These are phyloP conservation scores for Apiosordaria backusii DNA, from an alignment of 495 filamentous ascomycete genomes.

Conservation along the genomic window DNA sequence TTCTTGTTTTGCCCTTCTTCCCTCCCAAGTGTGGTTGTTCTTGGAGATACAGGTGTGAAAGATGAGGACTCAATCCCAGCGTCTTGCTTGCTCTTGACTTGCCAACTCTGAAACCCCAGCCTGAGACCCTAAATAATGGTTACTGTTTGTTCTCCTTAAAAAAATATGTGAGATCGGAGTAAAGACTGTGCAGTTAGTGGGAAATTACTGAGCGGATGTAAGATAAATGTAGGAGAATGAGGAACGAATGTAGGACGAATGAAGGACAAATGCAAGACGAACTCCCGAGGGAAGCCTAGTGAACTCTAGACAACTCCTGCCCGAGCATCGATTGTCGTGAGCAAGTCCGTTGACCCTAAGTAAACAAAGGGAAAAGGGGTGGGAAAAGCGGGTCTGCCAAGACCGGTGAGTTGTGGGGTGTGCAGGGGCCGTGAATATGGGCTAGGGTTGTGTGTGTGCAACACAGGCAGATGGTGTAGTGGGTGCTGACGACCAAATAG, in stretches of 20 bases:
- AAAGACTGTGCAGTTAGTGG: not conserved
- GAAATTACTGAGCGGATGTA: not conserved
- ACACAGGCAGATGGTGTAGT: not conserved
- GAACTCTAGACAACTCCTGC: not conserved
- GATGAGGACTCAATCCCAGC: not conserved
- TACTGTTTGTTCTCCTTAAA: not conserved
- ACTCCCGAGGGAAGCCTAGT: not conserved
- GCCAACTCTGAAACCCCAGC: not conserved
- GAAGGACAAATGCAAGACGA: too few relatives aligned
- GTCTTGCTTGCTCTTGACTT: not conserved
- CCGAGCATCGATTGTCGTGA: not conserved
- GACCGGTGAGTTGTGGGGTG: not conserved
- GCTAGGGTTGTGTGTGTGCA: not conserved
- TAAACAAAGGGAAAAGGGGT: not conserved
- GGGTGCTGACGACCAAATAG: not conserved
- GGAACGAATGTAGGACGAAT: not conserved
- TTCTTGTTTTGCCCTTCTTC: slow-evolving; percentile 9
- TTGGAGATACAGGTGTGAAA: not conserved
- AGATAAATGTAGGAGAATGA: not conserved
- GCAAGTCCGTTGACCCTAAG: not conserved
- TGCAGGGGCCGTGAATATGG: not conserved
- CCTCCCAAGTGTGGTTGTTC: not conserved
- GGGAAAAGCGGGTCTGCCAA: not conserved
- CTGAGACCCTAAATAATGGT: slow-evolving; percentile 3
- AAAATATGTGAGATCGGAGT: not conserved